Percentiles rank a stretch among this genome's conserved stretches.
These are phyloP conservation scores for Populus hybrid DNA, from an alignment of 441 rosid genomes.

Conservation along the genomic window DNA sequence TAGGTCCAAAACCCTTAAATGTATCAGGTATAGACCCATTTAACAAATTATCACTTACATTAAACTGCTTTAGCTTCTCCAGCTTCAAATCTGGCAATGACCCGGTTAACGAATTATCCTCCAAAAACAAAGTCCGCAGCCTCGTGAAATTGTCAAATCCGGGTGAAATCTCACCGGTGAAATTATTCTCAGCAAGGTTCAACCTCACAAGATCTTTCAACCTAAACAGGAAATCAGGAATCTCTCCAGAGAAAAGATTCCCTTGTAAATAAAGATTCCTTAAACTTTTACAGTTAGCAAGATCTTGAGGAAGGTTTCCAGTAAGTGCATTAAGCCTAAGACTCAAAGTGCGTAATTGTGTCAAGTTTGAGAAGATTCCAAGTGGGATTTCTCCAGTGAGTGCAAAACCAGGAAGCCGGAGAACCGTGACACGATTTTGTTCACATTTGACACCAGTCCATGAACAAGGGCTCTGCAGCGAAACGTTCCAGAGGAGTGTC, in stretches of 20 bases:
- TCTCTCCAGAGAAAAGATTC: slow-evolving; percentile 73
- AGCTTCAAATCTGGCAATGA: slow-evolving; percentile 48
- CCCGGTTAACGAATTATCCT: slow-evolving; percentile 71
- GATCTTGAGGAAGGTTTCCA: slow-evolving; percentile 75
- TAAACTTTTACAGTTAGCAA: slow-evolving; percentile 53
- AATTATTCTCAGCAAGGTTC: slow-evolving; percentile 62
- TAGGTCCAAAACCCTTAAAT: slow-evolving; percentile 37
- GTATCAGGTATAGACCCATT: slow-evolving; percentile 70
- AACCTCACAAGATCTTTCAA: slow-evolving; percentile 59
- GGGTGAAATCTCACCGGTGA: slow-evolving; percentile 57
- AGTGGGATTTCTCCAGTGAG: slow-evolving; percentile 66
- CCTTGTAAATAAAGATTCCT: slow-evolving; percentile 76
- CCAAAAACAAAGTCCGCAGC: slow-evolving; percentile 58
- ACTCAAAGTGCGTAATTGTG: slow-evolving; percentile 71
- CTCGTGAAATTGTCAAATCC: slow-evolving; percentile 66
- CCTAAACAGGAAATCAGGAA: slow-evolving; percentile 60
- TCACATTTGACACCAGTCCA: slow-evolving; percentile 87
- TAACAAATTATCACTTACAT: slow-evolving; percentile 73
- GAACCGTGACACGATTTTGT: slow-evolving; percentile 54
- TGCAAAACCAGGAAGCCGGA: slow-evolving; percentile 74
- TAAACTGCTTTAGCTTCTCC: slow-evolving; percentile 58
- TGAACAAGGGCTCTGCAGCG: slow-evolving; percentile 51
- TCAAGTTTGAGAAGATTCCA: slow-evolving; percentile 71
- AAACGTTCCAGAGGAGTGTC: slow-evolving; percentile 66
- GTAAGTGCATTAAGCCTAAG: slow-evolving; percentile 70